phyloP scores from a whole-genome alignment of 176 grass and related monocot genomes.

The Typha latifolia region DNA sequence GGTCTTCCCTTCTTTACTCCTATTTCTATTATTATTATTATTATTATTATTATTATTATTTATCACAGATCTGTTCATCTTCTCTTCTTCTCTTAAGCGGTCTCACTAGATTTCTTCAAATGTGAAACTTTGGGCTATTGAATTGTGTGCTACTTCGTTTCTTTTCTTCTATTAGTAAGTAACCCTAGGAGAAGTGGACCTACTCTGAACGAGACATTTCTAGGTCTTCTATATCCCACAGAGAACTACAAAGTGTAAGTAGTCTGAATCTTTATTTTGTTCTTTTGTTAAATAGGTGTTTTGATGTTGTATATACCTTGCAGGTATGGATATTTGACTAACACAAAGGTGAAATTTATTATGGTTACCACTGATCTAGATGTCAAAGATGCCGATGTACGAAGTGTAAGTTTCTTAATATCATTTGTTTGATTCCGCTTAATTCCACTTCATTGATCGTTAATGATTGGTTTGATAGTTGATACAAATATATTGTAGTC shows the following conservation, averaged over 20 bases:
- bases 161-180: slow-evolving; percentile 55
- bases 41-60: no score
- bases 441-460: no score
- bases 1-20: slow-evolving; percentile 24
- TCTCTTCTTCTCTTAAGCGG: not conserved
- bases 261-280: slow-evolving; percentile 1
- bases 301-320: slow-evolving; percentile 13
- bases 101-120: not conserved
- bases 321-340: slow-evolving; percentile 95
- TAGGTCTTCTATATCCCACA: slow-evolving; percentile 88
- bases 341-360: slow-evolving; percentile 94
- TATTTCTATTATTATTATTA: no score
- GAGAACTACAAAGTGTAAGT: slow-evolving; percentile 99
- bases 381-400: slow-evolving; percentile 94
- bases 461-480: no score
- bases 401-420: slow-evolving; percentile 58
- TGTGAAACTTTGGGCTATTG: not conserved
- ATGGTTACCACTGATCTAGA: slow-evolving; percentile 94
- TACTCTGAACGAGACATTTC: slow-evolving; percentile 82
- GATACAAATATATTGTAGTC: no score
- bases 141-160: slow-evolving; percentile 3
- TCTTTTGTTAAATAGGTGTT: not conserved
- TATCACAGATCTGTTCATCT: slow-evolving; percentile 13
- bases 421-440: not conserved
- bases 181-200: slow-evolving; percentile 87